Conservation (phyloP, 2,329 filamentous ascomycete species). For the Coniochaeta ligniaria region DNA sequence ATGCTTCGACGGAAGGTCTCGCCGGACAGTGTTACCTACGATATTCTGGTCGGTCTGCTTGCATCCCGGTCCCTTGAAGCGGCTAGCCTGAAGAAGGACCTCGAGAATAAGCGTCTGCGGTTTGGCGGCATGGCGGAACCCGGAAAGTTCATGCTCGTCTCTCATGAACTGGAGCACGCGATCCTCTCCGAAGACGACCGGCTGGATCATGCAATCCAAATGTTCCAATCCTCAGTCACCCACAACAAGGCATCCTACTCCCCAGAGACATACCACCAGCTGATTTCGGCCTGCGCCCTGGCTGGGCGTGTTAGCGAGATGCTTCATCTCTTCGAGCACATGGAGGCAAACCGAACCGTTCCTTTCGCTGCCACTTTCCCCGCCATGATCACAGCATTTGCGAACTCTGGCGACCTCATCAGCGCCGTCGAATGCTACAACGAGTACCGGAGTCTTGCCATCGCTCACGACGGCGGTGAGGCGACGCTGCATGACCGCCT, state of each 20-base stretch:
- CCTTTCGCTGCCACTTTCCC: slow-evolving; percentile 81
- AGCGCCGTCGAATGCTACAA: slow-evolving; percentile 94
- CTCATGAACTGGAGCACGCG: slow-evolving; percentile 78
- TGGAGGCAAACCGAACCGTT: slow-evolving; percentile 69
- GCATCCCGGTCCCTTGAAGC: slow-evolving; percentile 76
- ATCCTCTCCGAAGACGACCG: slow-evolving; percentile 85
- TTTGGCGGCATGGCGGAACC: slow-evolving; percentile 80
- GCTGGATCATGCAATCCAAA: slow-evolving; percentile 73
- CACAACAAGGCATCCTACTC: slow-evolving; percentile 62
- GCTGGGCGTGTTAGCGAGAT: slow-evolving; percentile 79
- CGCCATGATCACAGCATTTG: slow-evolving; percentile 92
- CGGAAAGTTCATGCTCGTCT: slow-evolving; percentile 82
- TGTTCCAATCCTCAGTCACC: slow-evolving; percentile 71
- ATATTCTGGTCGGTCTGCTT: slow-evolving; percentile 77
- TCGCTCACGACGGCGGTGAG: slow-evolving; percentile 71
- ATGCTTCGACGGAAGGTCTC: slow-evolving; percentile 83
- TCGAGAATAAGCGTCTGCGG: slow-evolving; percentile 77
- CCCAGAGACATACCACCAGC: slow-evolving; percentile 72
- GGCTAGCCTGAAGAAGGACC: slow-evolving; percentile 58
- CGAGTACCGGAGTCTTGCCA: slow-evolving; percentile 84
- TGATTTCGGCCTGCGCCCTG: slow-evolving; percentile 83
- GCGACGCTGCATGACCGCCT: slow-evolving; percentile 62
- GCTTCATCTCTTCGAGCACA: slow-evolving; percentile 84
- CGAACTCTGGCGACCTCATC: slow-evolving; percentile 68
- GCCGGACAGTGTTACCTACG: slow-evolving; percentile 80